These are phyloP conservation scores for Jackrogersella minutella DNA, from an alignment of 495 filamentous ascomycete genomes.

Conservation along the genomic window DNA sequence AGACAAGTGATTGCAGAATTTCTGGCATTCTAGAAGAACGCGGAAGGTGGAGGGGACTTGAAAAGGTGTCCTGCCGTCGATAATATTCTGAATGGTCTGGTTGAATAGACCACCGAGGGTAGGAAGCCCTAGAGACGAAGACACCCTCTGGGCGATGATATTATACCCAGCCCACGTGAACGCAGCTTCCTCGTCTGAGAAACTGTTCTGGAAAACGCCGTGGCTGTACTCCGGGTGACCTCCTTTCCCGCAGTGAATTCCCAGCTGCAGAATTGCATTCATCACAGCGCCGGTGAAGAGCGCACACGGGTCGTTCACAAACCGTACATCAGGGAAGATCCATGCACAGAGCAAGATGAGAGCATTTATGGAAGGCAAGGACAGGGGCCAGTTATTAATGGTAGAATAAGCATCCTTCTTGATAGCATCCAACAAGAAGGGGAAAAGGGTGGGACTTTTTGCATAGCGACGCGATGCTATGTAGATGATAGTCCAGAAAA, in stretches of 20 bases:
- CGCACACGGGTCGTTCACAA: slow-evolving; percentile 52
- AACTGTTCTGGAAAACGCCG: slow-evolving; percentile 42
- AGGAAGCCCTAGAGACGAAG: slow-evolving; percentile 50
- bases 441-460: slow-evolving; percentile 50
- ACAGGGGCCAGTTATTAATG: slow-evolving; percentile 47
- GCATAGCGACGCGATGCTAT: slow-evolving; percentile 53
- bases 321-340: slow-evolving; percentile 53
- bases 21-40: slow-evolving; percentile 52
- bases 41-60: slow-evolving; percentile 51
- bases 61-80: slow-evolving; percentile 48
- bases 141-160: slow-evolving; percentile 52
- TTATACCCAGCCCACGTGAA: slow-evolving; percentile 58
- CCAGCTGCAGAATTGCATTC: slow-evolving; percentile 51
- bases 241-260: slow-evolving; percentile 54
- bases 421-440: slow-evolving; percentile 51
- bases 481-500: slow-evolving; percentile 58
- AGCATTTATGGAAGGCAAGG: slow-evolving; percentile 52
- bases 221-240: slow-evolving; percentile 52
- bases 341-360: slow-evolving; percentile 54
- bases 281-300: slow-evolving; percentile 51
- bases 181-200: slow-evolving; percentile 53
- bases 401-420: slow-evolving; percentile 49
- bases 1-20: slow-evolving; percentile 51
- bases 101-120: slow-evolving; percentile 52
- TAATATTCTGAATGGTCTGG: slow-evolving; percentile 50